Base-by-base conservation (phyloP, 805 yeast species). In the Candida golubevii region DNA sequence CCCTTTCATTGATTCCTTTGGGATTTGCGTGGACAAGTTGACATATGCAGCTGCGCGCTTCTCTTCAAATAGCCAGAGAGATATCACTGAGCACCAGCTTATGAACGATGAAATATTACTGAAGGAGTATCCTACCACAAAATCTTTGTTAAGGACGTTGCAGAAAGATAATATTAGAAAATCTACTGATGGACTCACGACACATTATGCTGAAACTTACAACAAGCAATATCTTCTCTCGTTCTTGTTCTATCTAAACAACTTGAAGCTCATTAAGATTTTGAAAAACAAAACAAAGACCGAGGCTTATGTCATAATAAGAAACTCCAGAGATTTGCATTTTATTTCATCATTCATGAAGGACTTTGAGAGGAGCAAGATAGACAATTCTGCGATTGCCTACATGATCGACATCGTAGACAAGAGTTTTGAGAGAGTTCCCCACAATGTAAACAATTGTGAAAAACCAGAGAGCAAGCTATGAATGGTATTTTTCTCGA, bases 151-250 rank as follows among this genome's bases (percentile, higher is more conserved):
- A 46, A 44, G 46, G 29, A 30, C 44, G 12, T 48, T 57, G 7
- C 56, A 54, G 33, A 51, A 48, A 34, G 50, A 47, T 35, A 49
- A 49, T 34, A 31, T 44, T 47, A 47, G 49, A 35, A 46, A 46
- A 30, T 45, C 45, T 36, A 42, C 53, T 23, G 45, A 52, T 35
- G 57, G 51, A 10, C 42, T 49, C 3, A 44, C 50, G 15, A 36
- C 47, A 6, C 51, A 53, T 26, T 57, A 55, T 35, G 45, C 63
- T 34, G 75, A 71, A 51, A 57, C 69, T 7, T 60, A 61, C 45
- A 70, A 71, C 50, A 71, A 70, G 54, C 75, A 70, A 49, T 70
- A 71, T 51, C 58, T 71, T 39, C 55, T 71, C 30, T 63, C 69
- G 37, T 64, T 67, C 42, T 57, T 71, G 44, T 70, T 65, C 44